Evolutionary conservation across 2,329 filamentous ascomycete species (phyloP).

Genomic region (Fusarium chlamydosporum): DNA sequence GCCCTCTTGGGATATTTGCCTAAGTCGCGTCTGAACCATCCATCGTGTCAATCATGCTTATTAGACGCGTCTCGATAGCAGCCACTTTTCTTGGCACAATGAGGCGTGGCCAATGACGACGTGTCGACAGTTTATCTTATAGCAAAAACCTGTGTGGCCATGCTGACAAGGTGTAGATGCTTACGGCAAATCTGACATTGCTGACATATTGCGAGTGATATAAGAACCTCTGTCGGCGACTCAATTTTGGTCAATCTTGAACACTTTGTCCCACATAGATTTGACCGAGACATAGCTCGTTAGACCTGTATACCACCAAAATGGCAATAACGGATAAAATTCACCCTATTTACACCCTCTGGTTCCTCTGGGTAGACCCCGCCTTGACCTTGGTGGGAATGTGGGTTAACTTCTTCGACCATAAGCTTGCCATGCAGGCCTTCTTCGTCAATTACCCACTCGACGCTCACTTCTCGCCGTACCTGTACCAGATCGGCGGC

Average conservation of each 20-base stretch:
- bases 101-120: background rate
- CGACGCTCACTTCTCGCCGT: conserved; percentile 31
- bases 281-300: rapidly evolving
- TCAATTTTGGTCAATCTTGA: no score
- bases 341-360: conserved; percentile 38
- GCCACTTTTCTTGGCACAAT: background rate
- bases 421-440: conserved; percentile 29
- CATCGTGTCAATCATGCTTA: no score
- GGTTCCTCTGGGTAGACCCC: conserved; percentile 48
- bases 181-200: background rate
- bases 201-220: background rate
- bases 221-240: background rate
- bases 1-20: background rate
- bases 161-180: background rate
- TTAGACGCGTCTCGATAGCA: background rate
- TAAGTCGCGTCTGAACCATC: background rate
- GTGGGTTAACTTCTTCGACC: conserved; percentile 40
- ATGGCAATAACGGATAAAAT: conserved; percentile 34
- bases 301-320: background rate
- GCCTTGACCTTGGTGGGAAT: conserved; percentile 38
- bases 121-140: background rate
- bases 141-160: background rate
- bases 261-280: background rate
- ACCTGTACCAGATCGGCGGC: conserved; percentile 48
- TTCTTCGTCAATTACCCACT: conserved; percentile 27